A percentile compares a stretch with the other conserved stretches of the same genome.
Evolutionary conservation across 768 basidiomycete species (phyloP).

Genomic region (Rubroboletus pulcherrimus): DNA sequence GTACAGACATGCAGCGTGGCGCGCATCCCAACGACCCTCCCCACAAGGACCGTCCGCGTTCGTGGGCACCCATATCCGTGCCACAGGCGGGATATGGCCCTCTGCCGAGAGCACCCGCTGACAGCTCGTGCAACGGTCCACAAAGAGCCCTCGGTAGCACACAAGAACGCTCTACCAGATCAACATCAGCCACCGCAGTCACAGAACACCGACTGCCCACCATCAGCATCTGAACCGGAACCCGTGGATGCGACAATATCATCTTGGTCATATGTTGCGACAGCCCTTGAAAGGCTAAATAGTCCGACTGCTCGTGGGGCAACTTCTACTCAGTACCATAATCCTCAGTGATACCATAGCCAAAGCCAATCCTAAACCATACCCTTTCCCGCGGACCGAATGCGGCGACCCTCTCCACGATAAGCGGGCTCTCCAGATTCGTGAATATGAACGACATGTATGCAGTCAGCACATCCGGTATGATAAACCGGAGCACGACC

Average conservation of each 20-base stretch:
- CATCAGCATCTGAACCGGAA: conserved; percentile 51
- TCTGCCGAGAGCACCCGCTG: conserved; percentile 64
- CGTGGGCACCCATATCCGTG: conserved; percentile 46
- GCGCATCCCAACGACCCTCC: too few relatives aligned
- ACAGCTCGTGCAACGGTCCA: conserved; percentile 57
- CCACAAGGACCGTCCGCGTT: too few relatives aligned
- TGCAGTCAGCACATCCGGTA: conserved; percentile 63
- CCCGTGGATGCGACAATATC: conserved; percentile 50
- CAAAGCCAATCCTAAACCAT: background rate
- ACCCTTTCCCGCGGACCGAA: conserved; percentile 77
- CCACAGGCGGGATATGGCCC: conserved; percentile 70
- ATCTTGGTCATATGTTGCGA: conserved; percentile 65
- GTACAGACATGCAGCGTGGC: too few relatives aligned
- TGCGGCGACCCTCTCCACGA: conserved; percentile 61
- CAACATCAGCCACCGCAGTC: background rate
- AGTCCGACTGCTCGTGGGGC: conserved; percentile 68
- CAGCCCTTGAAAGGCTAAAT: conserved; percentile 56
- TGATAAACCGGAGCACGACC: conserved; percentile 52
- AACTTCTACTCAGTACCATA: conserved; percentile 42
- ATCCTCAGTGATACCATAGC: background rate
- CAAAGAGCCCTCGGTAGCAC: conserved; percentile 60
- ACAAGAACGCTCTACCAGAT: conserved; percentile 43
- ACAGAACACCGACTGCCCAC: conserved; percentile 29
- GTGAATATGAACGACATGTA: conserved; percentile 52
- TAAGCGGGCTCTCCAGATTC: conserved; percentile 34